Evolutionary conservation across 345 rosid genomes (phyloP).

Genomic region (Linum trigynum): DNA sequence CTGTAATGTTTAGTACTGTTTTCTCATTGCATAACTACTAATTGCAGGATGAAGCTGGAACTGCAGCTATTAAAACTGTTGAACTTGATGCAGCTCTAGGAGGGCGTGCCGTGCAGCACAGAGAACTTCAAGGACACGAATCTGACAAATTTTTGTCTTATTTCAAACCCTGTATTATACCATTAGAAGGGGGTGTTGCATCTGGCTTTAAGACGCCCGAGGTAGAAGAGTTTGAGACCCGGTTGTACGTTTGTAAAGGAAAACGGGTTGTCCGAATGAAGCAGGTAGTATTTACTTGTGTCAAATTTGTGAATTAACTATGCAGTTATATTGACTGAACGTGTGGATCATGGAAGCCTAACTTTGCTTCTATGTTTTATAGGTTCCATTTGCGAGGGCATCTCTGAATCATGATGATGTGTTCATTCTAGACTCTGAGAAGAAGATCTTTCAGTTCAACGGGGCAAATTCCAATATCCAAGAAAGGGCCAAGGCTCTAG

Average conservation of each 20-base stretch:
- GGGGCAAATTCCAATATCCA: constrained; percentile 97
- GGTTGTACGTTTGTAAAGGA: constrained; percentile 80
- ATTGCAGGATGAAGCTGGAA: constrained; percentile 92
- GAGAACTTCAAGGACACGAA: constrained; percentile 97
- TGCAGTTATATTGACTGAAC: constrained; percentile 3
- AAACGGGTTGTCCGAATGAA: constrained; percentile 83
- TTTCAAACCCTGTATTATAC: constrained; percentile 94
- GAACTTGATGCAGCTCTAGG: constrained; percentile 95
- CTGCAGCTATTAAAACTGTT: constrained; percentile 92
- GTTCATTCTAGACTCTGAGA: constrained; percentile 73
- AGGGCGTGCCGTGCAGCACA: constrained; percentile 97
- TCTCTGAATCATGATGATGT: constrained; percentile 97
- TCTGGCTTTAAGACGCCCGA: constrained; percentile 81
- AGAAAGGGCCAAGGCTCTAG: constrained; percentile 96
- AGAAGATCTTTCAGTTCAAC: constrained; percentile 93
- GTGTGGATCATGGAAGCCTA: constrained; percentile 13
- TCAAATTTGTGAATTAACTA: neutral
- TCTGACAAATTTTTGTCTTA: constrained; percentile 94
- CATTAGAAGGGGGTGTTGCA: constrained; percentile 94
- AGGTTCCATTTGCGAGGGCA: constrained; percentile 95
- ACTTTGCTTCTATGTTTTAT: constrained; percentile 23
- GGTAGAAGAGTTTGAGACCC: constrained; percentile 83
- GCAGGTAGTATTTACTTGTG: constrained; percentile 47
- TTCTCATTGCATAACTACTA: neutral
- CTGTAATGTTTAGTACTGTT: neutral